Evolutionary conservation across 768 basidiomycete species (phyloP), one percentile per base, ranked within the genome.

Genomic region (Tylopilus plumbeoviolaceoides): DNA sequence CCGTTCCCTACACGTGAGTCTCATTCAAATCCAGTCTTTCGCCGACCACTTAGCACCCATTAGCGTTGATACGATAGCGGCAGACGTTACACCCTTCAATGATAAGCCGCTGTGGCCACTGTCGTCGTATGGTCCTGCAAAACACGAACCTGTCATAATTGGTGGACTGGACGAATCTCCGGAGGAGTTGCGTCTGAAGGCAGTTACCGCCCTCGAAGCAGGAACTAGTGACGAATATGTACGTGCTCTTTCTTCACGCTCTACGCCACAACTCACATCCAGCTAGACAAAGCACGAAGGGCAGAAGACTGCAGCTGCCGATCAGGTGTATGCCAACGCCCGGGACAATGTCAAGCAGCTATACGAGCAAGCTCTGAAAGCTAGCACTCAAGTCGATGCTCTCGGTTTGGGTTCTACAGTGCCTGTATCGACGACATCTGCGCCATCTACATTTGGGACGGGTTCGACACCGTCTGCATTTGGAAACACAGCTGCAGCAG

Each of bases 81-180:
- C 71, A 30, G 93, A 95, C 58, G 66, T 95, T 8, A 80, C 78
- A 1, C 71, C 70, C 3, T 63, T 66, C 20, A 73, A 70, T 20
- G 91, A 94, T 15, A 85, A 82, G 62, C 93, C 92, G 0, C 41
- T 77, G 12, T 97, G 89, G 86, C 85, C 87, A 14, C 72, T 95
- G 0, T 84, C 89, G 0, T 85, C 82, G 0, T 95, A 89, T 64
- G 91, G 78, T 0, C 82, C 89, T 20, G 80, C 82, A 4, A 95
- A 94, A 64, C 62, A 78, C 54, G 90, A 92, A 57, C 83, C 83
- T 0, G 80, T 73, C 20, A 58, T 95, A 6, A 66, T 97, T 17
- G 50, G 70, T 9, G 84, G 81, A 3, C 68, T 87, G 30, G 92
- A 97, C 57, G 75, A 85, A 55, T 87, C 84, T 0, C 79, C 80